Evolutionary conservation across 495 filamentous ascomycete species (phyloP).

Genomic region (Hypoxylon rickii): DNA sequence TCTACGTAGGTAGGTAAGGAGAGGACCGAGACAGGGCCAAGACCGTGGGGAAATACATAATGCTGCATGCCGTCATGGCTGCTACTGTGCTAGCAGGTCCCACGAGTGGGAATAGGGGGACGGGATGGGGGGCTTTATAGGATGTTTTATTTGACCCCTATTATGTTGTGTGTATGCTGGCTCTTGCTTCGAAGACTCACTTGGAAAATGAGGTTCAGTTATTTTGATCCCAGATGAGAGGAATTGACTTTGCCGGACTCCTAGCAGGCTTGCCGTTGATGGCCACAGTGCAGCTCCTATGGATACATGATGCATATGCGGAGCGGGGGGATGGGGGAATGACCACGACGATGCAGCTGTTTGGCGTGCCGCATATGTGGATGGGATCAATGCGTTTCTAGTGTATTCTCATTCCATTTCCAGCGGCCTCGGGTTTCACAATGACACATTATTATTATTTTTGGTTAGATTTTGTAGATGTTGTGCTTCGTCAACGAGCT

Average conservation of each 20-base stretch:
- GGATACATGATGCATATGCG: no score
- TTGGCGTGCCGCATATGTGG: constrained; percentile 4
- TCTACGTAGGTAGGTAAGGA: constrained; percentile 10
- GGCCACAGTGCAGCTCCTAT: no score
- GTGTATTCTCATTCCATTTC: constrained; percentile 6
- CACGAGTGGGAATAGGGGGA: neutral
- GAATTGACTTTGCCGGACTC: no score
- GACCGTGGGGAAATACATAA: constrained; percentile 26
- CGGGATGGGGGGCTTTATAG: neutral
- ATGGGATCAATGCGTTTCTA: neutral
- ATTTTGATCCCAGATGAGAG: no score
- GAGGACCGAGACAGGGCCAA: constrained; percentile 4
- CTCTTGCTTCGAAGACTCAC: no score
- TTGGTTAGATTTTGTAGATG: no score
- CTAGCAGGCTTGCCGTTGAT: no score
- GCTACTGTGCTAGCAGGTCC: neutral
- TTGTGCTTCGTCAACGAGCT: no score
- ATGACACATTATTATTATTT: neutral
- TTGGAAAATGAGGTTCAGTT: no score
- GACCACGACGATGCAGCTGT: constrained; percentile 24
- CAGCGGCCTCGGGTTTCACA: constrained; percentile 9
- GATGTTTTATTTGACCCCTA: neutral
- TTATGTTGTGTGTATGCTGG: no score
- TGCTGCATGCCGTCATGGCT: constrained; percentile 30
- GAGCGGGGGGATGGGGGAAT: constrained; percentile 25